Evolutionary conservation across 495 filamentous ascomycete genomes (phyloP).

Genomic region (Xylaria nigripes): DNA sequence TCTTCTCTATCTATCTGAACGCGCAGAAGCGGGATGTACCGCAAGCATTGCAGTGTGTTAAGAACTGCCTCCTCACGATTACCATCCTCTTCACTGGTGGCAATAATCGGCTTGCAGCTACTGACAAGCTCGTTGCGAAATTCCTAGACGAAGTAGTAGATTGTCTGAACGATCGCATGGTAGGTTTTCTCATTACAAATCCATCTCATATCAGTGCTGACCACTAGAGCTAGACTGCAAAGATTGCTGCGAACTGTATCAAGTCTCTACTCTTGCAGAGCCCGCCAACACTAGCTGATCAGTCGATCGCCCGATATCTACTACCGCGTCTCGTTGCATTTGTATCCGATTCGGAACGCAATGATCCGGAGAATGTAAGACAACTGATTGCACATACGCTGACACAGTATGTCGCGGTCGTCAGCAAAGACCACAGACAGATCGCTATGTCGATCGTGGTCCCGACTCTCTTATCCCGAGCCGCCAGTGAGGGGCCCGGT

Average conservation of each 20-base stretch:
- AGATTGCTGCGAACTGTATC: slow-evolving; percentile 79
- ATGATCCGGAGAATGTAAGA: slow-evolving; percentile 69
- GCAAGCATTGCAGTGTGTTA: slow-evolving; percentile 77
- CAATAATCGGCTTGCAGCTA: slow-evolving; percentile 59
- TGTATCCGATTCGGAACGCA: slow-evolving; percentile 52
- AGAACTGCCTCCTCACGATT: slow-evolving; percentile 79
- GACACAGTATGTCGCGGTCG: slow-evolving; percentile 54
- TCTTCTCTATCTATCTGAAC: slow-evolving; percentile 69
- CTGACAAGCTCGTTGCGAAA: slow-evolving; percentile 58
- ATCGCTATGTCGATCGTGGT: slow-evolving; percentile 65
- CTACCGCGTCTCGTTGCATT: slow-evolving; percentile 72
- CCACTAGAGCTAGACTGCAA: slow-evolving; percentile 51
- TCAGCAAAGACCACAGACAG: slow-evolving; percentile 40
- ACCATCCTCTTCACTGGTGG: slow-evolving; percentile 84
- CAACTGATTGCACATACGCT: slow-evolving; percentile 63
- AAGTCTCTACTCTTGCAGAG: slow-evolving; percentile 66
- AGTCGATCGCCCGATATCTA: slow-evolving; percentile 63
- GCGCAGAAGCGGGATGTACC: slow-evolving; percentile 78
- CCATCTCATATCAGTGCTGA: slow-evolving; percentile 7
- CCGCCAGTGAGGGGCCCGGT: slow-evolving; percentile 42
- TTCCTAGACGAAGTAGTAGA: slow-evolving; percentile 73
- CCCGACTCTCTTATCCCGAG: slow-evolving; percentile 70
- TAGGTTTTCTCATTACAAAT: slow-evolving; percentile 17
- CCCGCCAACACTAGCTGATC: slow-evolving; percentile 57
- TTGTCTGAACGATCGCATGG: slow-evolving; percentile 71